Evolutionary conservation across 208 protist species (phyloP).

Genomic region (Leptomonas pyrrhocoris): DNA sequence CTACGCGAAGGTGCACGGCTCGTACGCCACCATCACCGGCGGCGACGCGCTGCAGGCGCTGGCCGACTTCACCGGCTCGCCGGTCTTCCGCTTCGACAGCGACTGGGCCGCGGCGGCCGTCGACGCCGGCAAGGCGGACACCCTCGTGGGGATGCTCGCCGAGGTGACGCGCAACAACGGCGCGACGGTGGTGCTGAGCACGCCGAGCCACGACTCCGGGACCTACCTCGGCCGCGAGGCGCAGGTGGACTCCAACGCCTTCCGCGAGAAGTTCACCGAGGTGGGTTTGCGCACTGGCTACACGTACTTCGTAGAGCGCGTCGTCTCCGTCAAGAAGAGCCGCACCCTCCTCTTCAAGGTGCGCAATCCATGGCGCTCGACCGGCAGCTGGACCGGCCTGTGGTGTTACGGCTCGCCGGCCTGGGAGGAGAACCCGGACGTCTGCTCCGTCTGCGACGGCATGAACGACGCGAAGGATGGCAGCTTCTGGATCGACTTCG

Average conservation of each 20-base stretch:
- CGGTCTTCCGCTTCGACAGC: conserved; percentile 52
- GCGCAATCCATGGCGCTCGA: conserved; percentile 39
- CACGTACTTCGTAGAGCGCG: conserved; percentile 48
- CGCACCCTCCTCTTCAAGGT: conserved; percentile 45
- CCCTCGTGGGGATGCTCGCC: conserved; percentile 2
- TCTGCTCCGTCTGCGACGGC: conserved; percentile 16
- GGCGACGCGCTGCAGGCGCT: conserved; percentile 69
- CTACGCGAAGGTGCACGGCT: conserved; percentile 86
- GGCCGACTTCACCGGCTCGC: conserved; percentile 61
- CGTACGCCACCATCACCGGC: conserved; percentile 67
- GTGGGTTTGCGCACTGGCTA: conserved; percentile 39
- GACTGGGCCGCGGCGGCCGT: conserved; percentile 40
- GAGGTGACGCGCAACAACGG: conserved; percentile 9
- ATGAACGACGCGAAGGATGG: conserved; percentile 26
- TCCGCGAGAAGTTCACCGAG: conserved; percentile 23
- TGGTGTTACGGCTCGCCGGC: conserved; percentile 32
- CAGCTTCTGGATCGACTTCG: conserved; percentile 56
- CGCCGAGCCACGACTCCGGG: conserved; percentile 41
- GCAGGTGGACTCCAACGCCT: conserved; percentile 19
- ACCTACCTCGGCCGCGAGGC: conserved; percentile 30
- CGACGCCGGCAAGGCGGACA: conserved; percentile 22
- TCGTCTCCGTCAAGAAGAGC: conserved; percentile 19
- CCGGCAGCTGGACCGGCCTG: conserved; percentile 24
- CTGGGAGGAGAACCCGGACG: conserved; percentile 27
- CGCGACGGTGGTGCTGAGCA: conserved; percentile 51